Evolutionary conservation across 2,329 filamentous ascomycete species (phyloP).

Genomic region (Monosporascus sp.): DNA sequence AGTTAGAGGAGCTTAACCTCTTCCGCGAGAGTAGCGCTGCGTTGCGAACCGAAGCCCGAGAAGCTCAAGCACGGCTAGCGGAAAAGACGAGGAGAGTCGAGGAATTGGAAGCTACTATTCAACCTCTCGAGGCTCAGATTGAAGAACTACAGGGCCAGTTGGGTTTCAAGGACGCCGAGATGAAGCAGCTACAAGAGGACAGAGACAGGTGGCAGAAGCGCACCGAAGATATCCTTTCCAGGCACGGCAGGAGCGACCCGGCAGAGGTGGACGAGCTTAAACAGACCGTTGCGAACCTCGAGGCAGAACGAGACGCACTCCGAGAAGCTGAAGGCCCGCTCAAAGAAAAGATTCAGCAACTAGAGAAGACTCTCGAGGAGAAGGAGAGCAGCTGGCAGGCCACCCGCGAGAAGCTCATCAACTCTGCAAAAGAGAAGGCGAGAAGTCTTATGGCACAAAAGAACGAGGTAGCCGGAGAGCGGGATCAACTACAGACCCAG

Average conservation of each 20-base stretch:
- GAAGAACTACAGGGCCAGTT: slow-evolving; percentile 77
- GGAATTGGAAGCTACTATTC: slow-evolving; percentile 67
- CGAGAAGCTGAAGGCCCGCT: slow-evolving; percentile 46
- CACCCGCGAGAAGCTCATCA: slow-evolving; percentile 48
- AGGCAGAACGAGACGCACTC: slow-evolving; percentile 58
- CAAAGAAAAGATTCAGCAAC: slow-evolving; percentile 47
- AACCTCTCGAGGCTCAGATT: slow-evolving; percentile 76
- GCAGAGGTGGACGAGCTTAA: slow-evolving; percentile 88
- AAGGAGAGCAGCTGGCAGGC: slow-evolving; percentile 51
- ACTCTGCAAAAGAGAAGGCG: slow-evolving; percentile 59
- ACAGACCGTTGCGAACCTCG: slow-evolving; percentile 62
- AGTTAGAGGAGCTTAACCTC: slow-evolving; percentile 90
- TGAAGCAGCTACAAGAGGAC: slow-evolving; percentile 84
- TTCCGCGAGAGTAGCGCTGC: slow-evolving; percentile 94
- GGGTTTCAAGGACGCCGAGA: slow-evolving; percentile 77
- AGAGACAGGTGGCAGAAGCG: slow-evolving; percentile 94
- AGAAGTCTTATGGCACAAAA: slow-evolving; percentile 42
- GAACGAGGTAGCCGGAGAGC: slow-evolving; percentile 41
- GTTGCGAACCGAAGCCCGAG: slow-evolving; percentile 77
- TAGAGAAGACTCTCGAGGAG: slow-evolving; percentile 46
- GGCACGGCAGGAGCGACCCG: slow-evolving; percentile 92
- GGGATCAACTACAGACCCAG: slow-evolving; percentile 45
- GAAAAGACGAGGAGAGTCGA: slow-evolving; percentile 72
- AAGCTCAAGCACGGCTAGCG: slow-evolving; percentile 68
- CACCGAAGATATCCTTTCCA: slow-evolving; percentile 90